These are phyloP conservation scores for Podila verticillata DNA, from an alignment of 192 early-diverging fungal species.

Conservation along the genomic window DNA sequence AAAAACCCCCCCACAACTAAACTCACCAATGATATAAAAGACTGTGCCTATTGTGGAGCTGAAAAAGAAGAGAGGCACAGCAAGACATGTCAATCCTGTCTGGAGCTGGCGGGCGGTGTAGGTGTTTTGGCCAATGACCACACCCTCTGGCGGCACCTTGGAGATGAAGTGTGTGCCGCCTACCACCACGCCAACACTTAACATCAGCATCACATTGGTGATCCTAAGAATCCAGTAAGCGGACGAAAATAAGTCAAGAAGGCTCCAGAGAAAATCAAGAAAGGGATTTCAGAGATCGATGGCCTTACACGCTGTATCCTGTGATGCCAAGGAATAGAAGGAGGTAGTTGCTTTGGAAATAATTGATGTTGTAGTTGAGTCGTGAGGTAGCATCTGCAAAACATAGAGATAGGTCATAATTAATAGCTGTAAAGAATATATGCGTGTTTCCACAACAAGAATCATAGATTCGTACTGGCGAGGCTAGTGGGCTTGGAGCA, in stretches of 20 bases:
- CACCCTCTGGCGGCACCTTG: conserved; percentile 52
- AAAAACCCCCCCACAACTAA: not conserved
- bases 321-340: conserved; percentile 64
- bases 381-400: conserved; percentile 33
- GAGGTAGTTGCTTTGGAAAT: conserved; percentile 69
- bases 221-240: conserved; percentile 41
- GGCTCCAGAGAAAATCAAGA: not conserved
- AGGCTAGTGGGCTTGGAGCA: conserved; percentile 56
- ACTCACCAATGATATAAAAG: conserved; percentile 69
- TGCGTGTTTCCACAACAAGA: too few species aligned
- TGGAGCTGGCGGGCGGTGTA: conserved; percentile 56
- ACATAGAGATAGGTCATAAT: not conserved
- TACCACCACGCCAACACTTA: conserved; percentile 56
- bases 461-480: conserved; percentile 46
- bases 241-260: not conserved
- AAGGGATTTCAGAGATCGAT: not conserved
- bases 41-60: conserved; percentile 63
- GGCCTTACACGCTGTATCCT: conserved; percentile 62
- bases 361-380: conserved; percentile 61
- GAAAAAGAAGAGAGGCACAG: conserved; percentile 64
- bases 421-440: not conserved
- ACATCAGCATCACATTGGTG: conserved; percentile 58
- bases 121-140: conserved; percentile 27
- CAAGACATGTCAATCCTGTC: conserved; percentile 45
- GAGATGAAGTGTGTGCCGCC: conserved; percentile 61